phyloP scores from a whole-genome alignment of 2,329 filamentous ascomycete species.

The Xylariaceae sp. region DNA sequence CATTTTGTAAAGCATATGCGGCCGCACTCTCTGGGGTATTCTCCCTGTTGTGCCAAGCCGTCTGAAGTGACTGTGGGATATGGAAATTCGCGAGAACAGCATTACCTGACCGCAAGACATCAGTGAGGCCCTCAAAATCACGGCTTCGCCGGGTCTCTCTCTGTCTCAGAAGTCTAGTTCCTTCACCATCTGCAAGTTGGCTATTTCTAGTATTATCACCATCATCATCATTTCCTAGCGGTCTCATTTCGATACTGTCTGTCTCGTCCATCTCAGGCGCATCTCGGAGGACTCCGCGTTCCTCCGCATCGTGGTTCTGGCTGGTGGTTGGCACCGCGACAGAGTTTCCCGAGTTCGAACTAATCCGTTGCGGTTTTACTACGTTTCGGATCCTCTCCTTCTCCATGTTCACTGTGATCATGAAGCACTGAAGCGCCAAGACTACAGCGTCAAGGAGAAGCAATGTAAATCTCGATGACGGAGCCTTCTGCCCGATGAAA shows the following conservation, averaged over 20 bases:
- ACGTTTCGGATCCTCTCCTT: conserved; percentile 60
- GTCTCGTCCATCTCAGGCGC: conserved; percentile 45
- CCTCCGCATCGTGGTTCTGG: conserved; percentile 63
- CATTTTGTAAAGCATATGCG: conserved; percentile 58
- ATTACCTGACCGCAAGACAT: conserved; percentile 61
- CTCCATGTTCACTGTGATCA: conserved; percentile 68
- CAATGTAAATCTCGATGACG: conserved; percentile 61
- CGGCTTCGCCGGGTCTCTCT: conserved; percentile 22
- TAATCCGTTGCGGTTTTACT: conserved; percentile 46
- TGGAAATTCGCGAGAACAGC: conserved; percentile 61
- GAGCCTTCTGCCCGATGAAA: conserved; percentile 70
- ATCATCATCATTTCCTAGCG: conserved; percentile 37
- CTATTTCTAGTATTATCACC: conserved; percentile 2
- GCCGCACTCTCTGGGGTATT: conserved; percentile 49
- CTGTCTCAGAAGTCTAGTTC: conserved; percentile 38
- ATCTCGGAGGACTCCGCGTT: conserved; percentile 56
- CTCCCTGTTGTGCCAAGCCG: conserved; percentile 51
- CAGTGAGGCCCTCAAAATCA: conserved; percentile 41
- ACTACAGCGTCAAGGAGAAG: conserved; percentile 62
- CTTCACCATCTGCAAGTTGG: conserved; percentile 34
- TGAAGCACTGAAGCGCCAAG: conserved; percentile 64
- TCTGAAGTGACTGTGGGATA: conserved; percentile 55
- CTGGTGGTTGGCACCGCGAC: conserved; percentile 26
- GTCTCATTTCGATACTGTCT: conserved; percentile 54
- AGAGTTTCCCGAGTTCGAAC: conserved; percentile 33